phyloP scores from a whole-genome alignment of 1,284 basidiomycete genomes.

The Tilletia caries region DNA sequence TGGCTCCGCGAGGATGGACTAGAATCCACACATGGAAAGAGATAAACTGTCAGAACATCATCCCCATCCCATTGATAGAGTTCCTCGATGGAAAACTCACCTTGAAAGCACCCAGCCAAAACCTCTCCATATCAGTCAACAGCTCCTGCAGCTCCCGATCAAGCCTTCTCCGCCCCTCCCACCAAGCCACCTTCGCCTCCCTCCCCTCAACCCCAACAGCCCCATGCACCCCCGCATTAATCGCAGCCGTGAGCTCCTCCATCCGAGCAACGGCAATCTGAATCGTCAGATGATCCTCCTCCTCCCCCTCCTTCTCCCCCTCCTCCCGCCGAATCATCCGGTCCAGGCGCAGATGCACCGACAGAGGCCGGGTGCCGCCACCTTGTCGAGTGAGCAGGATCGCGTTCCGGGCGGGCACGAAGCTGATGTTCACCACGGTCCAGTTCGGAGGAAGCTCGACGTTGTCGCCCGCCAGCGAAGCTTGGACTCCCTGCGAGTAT shows the following conservation, averaged over 20 bases:
- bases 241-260: constrained; percentile 70
- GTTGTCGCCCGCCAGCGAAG: constrained; percentile 6
- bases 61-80: no score
- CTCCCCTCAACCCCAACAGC: constrained; percentile 70
- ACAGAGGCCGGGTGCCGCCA: not conserved
- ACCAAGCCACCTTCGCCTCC: constrained; percentile 71
- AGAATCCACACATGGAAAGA: constrained; percentile 20
- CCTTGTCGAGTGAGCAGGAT: constrained; percentile 73
- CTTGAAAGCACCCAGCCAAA: constrained; percentile 96
- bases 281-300: constrained; percentile 68
- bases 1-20: constrained; percentile 20
- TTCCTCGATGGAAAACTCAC: constrained; percentile 17
- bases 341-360: constrained; percentile 78
- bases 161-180: constrained; percentile 71
- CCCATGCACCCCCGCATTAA: constrained; percentile 71
- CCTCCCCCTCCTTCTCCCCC: no score
- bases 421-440: constrained; percentile 78
- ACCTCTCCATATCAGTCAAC: constrained; percentile 81
- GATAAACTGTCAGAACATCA: constrained; percentile 17
- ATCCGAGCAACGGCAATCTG: constrained; percentile 72
- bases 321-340: constrained; percentile 72
- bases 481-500: constrained; percentile 13
- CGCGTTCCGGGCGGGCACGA: constrained; percentile 76
- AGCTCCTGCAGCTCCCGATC: constrained; percentile 74
- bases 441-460: constrained; percentile 69